A percentile compares a stretch with the other conserved stretches of the same genome.
Evolutionary conservation across 257 asterid species (phyloP).

Genomic region (Fraxinus quadrangulata): DNA sequence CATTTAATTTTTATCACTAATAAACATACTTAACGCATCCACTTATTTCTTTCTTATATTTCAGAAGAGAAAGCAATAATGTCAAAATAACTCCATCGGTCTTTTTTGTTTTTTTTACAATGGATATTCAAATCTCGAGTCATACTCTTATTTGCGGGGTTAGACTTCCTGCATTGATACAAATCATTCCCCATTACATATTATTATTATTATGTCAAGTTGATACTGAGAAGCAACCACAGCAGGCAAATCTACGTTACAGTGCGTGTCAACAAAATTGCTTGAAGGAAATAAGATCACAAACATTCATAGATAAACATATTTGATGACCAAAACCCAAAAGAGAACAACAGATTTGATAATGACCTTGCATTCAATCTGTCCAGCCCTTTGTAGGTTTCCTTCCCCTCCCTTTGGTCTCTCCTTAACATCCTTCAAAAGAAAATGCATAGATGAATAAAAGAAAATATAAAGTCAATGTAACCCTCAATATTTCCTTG

Average conservation of each 20-base stretch:
- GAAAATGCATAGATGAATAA: background rate
- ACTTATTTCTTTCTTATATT: background rate
- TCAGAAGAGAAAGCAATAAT: background rate
- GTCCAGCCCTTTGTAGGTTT: constrained; percentile 44
- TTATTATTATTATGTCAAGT: background rate
- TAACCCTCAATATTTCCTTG: background rate
- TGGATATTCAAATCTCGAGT: background rate
- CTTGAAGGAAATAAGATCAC: background rate
- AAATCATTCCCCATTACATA: background rate
- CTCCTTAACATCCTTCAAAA: constrained; percentile 44
- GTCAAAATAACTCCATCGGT: background rate
- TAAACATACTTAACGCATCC: background rate
- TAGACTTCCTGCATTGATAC: background rate
- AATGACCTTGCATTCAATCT: constrained; percentile 75
- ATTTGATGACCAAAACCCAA: background rate
- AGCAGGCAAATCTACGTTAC: background rate
- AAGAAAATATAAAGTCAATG: background rate
- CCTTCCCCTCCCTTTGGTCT: constrained; percentile 41
- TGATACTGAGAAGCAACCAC: background rate
- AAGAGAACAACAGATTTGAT: background rate
- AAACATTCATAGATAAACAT: background rate
- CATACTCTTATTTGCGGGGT: background rate
- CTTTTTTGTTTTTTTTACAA: background rate
- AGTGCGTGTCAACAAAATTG: background rate
- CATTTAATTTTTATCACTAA: background rate